phyloP scores from a whole-genome alignment of 2,329 filamentous ascomycete species.

The Diaporthe citrichinensis region DNA sequence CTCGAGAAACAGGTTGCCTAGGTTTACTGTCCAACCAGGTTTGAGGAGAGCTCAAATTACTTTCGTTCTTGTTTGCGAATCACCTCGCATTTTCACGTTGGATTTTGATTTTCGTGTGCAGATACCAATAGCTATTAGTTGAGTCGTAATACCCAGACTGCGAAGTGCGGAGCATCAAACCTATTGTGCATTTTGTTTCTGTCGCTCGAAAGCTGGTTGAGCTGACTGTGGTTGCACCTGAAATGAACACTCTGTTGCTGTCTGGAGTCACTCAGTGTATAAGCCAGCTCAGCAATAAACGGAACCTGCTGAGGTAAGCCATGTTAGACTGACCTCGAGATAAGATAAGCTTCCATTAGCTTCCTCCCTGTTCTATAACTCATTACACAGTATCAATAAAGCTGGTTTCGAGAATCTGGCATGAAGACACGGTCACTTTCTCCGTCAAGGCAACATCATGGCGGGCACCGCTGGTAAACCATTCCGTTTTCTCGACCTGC shows the following conservation, averaged over 20 bases:
- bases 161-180: neutral
- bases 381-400: neutral
- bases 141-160: neutral
- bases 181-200: neutral
- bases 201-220: neutral
- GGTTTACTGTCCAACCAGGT: no score
- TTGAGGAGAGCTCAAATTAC: neutral
- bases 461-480: neutral
- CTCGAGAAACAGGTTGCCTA: slow-evolving; percentile 25
- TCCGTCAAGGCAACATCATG: neutral
- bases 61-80: neutral
- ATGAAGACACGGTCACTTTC: neutral
- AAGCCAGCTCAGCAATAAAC: neutral
- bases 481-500: slow-evolving; percentile 23
- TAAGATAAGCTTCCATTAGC: slow-evolving; percentile 15
- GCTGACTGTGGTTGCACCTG: neutral
- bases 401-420: neutral
- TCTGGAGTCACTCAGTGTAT: no score
- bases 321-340: neutral
- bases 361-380: neutral
- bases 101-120: neutral
- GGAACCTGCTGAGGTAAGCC: neutral
- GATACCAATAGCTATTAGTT: neutral
- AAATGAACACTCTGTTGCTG: neutral
- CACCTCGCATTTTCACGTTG: neutral